Evolutionary conservation across 2,329 filamentous ascomycete genomes (phyloP).

Genomic region (Exophiala oligosperma): DNA sequence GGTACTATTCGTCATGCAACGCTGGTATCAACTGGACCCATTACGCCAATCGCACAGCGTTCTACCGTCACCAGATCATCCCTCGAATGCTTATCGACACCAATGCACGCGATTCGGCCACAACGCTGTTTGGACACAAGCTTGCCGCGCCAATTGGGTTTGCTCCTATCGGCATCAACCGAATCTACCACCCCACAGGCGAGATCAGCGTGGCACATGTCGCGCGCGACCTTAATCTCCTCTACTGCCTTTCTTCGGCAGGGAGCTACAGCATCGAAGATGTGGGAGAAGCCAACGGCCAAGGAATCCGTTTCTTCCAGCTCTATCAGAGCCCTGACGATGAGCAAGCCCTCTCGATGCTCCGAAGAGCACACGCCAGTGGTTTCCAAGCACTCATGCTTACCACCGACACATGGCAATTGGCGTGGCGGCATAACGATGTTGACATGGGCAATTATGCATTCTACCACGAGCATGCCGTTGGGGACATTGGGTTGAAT

Average conservation of each 20-base stretch:
- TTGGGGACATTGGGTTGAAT: too few species aligned
- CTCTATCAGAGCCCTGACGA: constrained; percentile 66
- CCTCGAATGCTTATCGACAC: constrained; percentile 63
- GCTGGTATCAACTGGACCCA: constrained; percentile 42
- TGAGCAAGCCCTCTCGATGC: constrained; percentile 56
- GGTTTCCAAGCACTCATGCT: constrained; percentile 61
- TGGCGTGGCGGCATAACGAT: too few species aligned
- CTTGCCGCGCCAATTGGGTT: constrained; percentile 64
- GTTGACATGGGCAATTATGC: too few species aligned
- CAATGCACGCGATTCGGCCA: constrained; percentile 57
- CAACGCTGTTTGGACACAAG: constrained; percentile 60
- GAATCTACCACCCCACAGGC: constrained; percentile 61
- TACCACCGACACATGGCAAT: constrained; percentile 36
- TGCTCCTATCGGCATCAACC: constrained; percentile 65
- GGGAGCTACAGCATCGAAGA: constrained; percentile 58
- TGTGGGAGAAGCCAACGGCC: constrained; percentile 57
- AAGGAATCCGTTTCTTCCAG: constrained; percentile 58
- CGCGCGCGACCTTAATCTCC: constrained; percentile 59
- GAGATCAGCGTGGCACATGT: constrained; percentile 62
- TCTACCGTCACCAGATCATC: constrained; percentile 64
- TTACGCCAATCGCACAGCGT: constrained; percentile 61
- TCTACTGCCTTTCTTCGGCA: constrained; percentile 61
- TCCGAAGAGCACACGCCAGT: constrained; percentile 54
- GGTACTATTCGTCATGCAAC: constrained; percentile 44
- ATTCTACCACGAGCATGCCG: too few species aligned